Evolutionary conservation across 768 basidiomycete genomes (phyloP).

Genomic region (Lanmaoa rubissima): DNA sequence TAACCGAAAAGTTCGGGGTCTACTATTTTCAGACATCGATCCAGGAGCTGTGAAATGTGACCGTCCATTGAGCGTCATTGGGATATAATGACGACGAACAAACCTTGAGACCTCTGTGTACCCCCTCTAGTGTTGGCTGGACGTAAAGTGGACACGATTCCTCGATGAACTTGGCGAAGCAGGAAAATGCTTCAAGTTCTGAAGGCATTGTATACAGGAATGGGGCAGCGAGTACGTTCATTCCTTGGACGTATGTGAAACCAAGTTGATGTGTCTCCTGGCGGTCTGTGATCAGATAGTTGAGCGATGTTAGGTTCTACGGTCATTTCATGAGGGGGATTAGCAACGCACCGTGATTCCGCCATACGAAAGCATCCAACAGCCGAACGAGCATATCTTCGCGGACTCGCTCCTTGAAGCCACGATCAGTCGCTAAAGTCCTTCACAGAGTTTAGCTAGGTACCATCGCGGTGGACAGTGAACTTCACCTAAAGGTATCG

Average conservation of each 20-base stretch:
- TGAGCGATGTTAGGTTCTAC: background rate
- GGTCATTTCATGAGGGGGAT: background rate
- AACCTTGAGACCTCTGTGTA: conserved; percentile 92
- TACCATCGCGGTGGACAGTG: background rate
- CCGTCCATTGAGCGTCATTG: background rate
- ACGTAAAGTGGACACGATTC: conserved; percentile 95
- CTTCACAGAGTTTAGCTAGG: conserved; percentile 27
- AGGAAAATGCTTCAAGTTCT: conserved; percentile 97
- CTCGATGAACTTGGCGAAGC: conserved; percentile 96
- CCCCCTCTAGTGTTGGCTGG: conserved; percentile 92
- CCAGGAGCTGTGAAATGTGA: conserved; percentile 64
- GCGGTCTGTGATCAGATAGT: conserved; percentile 47
- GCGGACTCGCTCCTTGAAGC: conserved; percentile 95
- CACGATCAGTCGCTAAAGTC: conserved; percentile 92
- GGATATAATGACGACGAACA: conserved; percentile 18
- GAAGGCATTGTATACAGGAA: conserved; percentile 98
- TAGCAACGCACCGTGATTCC: conserved; percentile 66
- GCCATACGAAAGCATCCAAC: conserved; percentile 98
- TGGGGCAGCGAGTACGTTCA: conserved; percentile 98
- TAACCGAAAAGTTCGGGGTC: conserved; percentile 83
- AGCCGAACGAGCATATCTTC: conserved; percentile 96
- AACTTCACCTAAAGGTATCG: conserved; percentile 86
- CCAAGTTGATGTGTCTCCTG: conserved; percentile 77
- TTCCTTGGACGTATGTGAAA: conserved; percentile 97
- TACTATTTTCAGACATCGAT: conserved; percentile 87